Evolutionary conservation across 192 early-diverging fungal genomes (phyloP).

Genomic region (Spinellus fusiger): DNA sequence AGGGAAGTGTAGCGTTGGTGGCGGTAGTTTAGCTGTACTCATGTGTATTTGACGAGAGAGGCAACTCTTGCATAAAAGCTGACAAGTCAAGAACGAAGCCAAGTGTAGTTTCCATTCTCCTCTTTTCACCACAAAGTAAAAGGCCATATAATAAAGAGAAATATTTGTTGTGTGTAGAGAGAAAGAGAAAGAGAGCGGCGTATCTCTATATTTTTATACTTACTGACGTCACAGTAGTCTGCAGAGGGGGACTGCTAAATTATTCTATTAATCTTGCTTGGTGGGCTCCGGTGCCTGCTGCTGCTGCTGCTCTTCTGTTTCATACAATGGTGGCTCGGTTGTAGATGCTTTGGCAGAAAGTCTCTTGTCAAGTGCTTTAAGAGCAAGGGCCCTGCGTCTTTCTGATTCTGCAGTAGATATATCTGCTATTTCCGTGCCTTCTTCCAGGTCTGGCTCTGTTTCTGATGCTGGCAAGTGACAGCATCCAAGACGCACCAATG

Average conservation of each 20-base stretch:
- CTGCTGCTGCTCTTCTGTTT: too few relatives aligned
- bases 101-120: neutral
- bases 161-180: neutral
- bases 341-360: conserved; percentile 27
- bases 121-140: neutral
- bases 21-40: too few relatives aligned
- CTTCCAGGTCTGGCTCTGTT: neutral
- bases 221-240: neutral
- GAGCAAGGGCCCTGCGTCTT: conserved; percentile 51
- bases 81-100: neutral
- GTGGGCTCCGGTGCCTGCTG: too few relatives aligned
- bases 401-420: neutral
- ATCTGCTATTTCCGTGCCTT: neutral
- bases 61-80: neutral
- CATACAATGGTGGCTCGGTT: conserved; percentile 14
- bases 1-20: too few relatives aligned
- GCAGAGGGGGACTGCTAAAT: too few relatives aligned
- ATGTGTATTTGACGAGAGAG: neutral
- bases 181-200: too few relatives aligned
- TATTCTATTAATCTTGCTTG: too few relatives aligned
- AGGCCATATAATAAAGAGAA: neutral
- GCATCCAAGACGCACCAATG: too few relatives aligned
- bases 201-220: neutral
- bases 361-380: conserved; percentile 59
- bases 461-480: too few relatives aligned